Conservation (phyloP, 495 filamentous ascomycete genomes). For the Podospora conica region DNA sequence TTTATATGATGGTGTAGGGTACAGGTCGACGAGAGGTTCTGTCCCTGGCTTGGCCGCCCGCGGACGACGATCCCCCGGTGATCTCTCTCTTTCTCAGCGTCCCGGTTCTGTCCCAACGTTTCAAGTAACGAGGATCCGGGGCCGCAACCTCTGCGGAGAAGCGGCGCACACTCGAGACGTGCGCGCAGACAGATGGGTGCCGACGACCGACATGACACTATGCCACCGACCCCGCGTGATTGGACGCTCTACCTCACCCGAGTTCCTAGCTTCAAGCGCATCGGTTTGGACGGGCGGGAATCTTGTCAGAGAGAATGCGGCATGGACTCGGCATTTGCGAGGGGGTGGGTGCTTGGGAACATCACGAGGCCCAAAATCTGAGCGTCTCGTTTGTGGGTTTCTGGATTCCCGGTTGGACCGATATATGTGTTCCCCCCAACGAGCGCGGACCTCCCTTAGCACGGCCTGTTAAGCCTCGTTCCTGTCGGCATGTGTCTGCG, state of each 20-base stretch:
- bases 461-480: background rate
- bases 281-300: background rate
- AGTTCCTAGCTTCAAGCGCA: background rate
- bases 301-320: conserved; percentile 1
- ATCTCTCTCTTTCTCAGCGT: background rate
- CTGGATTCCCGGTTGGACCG: conserved; percentile 11
- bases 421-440: conserved; percentile 6
- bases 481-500: conserved; percentile 2
- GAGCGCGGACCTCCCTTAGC: background rate
- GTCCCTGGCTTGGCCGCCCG: background rate
- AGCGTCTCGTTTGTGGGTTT: conserved; percentile 7
- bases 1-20: background rate
- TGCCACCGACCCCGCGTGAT: conserved; percentile 1
- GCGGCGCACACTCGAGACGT: background rate
- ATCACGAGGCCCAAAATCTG: conserved; percentile 27
- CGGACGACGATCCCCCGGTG: background rate
- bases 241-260: background rate
- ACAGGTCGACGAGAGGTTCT: background rate
- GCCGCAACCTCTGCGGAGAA: background rate
- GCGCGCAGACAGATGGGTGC: background rate
- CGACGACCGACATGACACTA: conserved; percentile 1
- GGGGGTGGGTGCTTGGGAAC: conserved; percentile 10
- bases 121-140: background rate
- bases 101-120: background rate
- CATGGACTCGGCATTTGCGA: conserved; percentile 12